A percentile compares a stretch with the other conserved stretches of the same genome.
Evolutionary conservation across 331 rosid genomes (phyloP).

Genomic region (Phaseolus coccineus): DNA sequence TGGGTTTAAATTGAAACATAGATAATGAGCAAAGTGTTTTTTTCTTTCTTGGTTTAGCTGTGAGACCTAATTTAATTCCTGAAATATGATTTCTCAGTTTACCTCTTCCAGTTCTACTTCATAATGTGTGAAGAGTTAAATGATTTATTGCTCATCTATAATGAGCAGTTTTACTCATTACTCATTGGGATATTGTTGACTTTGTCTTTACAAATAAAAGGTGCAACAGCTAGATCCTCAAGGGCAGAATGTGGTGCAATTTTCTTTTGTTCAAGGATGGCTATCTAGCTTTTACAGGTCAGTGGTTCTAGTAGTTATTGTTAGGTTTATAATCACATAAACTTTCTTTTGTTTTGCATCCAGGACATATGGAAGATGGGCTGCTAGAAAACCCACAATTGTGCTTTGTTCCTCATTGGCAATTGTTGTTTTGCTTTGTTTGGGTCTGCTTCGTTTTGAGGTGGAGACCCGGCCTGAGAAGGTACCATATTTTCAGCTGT

Average conservation of each 20-base stretch:
- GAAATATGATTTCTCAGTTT: slow-evolving; percentile 2
- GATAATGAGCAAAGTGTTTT: background rate
- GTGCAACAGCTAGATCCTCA: slow-evolving; percentile 50
- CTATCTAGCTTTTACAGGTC: slow-evolving; percentile 87
- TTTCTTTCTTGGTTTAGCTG: too few species aligned
- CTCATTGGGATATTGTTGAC: slow-evolving; percentile 27
- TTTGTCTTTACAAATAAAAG: slow-evolving; percentile 51
- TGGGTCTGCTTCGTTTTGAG: slow-evolving; percentile 78
- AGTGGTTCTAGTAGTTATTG: slow-evolving; percentile 46
- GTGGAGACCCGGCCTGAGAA: slow-evolving; percentile 96
- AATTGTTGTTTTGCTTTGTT: slow-evolving; percentile 74
- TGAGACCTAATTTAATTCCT: too few species aligned
- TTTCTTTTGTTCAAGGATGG: slow-evolving; percentile 74
- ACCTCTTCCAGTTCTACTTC: slow-evolving; percentile 36
- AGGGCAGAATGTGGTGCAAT: slow-evolving; percentile 55
- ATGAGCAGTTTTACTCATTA: slow-evolving; percentile 23
- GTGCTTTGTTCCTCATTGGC: slow-evolving; percentile 84
- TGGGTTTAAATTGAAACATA: background rate
- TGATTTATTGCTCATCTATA: background rate
- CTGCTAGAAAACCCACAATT: slow-evolving; percentile 74
- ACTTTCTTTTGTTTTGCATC: slow-evolving; percentile 46
- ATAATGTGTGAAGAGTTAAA: slow-evolving; percentile 24
- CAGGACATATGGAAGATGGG: slow-evolving; percentile 92
- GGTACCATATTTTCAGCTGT: slow-evolving; percentile 58
- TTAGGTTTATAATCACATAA: slow-evolving; percentile 36